These are phyloP conservation scores for Rasamsonia emersonii DNA, from an alignment of 2,329 filamentous ascomycete species.

Conservation along the genomic window DNA sequence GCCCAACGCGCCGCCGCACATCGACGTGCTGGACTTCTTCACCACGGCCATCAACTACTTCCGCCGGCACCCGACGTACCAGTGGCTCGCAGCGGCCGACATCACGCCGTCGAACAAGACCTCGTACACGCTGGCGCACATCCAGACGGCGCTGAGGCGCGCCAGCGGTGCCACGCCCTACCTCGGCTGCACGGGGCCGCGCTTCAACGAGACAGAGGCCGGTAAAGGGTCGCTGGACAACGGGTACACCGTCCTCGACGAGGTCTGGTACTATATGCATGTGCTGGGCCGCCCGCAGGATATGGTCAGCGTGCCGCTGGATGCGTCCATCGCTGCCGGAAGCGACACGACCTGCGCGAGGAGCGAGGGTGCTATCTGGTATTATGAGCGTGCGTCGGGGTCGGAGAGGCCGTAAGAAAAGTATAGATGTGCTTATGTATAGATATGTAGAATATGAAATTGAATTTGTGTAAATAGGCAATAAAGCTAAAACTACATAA, in stretches of 20 bases:
- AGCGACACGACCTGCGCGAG: constrained; percentile 15
- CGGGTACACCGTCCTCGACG: constrained; percentile 49
- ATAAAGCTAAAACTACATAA: no score
- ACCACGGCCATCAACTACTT: constrained; percentile 52
- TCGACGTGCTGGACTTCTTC: constrained; percentile 57
- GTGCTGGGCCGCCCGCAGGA: constrained; percentile 48
- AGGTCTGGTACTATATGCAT: constrained; percentile 63
- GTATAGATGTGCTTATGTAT: no score
- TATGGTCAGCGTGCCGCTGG: constrained; percentile 35
- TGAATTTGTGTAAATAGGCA: no score
- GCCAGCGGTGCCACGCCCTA: constrained; percentile 50
- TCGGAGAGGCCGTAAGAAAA: no score
- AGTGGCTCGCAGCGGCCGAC: constrained; percentile 47
- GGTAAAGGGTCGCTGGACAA: constrained; percentile 48
- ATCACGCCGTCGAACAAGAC: constrained; percentile 54
- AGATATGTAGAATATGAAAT: no score
- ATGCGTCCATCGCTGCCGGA: constrained; percentile 11
- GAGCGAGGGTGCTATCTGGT: constrained; percentile 11
- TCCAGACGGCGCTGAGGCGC: constrained; percentile 44
- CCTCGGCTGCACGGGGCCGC: constrained; percentile 52
- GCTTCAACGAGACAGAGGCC: constrained; percentile 52
- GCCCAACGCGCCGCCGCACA: constrained; percentile 46
- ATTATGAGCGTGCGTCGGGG: constrained; percentile 2
- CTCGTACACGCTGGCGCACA: constrained; percentile 44
- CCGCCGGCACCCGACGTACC: constrained; percentile 50